Conservation (phyloP, 345 rosid genomes). For the Heritiera littoralis region DNA sequence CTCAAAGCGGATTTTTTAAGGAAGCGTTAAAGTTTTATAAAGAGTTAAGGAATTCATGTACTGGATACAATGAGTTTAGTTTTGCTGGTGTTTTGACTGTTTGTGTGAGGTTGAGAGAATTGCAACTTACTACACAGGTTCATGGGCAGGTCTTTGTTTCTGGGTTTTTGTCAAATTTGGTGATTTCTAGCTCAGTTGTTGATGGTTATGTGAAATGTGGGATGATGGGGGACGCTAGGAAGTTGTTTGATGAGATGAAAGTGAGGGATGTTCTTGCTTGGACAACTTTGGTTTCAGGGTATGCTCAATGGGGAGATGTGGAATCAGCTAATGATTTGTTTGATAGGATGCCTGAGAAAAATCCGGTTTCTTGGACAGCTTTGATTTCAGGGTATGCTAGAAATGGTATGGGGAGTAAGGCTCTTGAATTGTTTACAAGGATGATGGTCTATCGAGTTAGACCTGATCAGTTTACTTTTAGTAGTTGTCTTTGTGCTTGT, state of each 20-base stretch:
- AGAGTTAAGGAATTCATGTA: conserved; percentile 52
- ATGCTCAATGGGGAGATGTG: conserved; percentile 64
- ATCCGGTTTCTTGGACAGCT: conserved; percentile 72
- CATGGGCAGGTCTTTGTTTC: conserved; percentile 74
- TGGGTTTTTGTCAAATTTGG: conserved; percentile 59
- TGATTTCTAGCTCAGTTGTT: conserved; percentile 53
- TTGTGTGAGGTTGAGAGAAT: conserved; percentile 53
- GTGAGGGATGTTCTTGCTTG: conserved; percentile 62
- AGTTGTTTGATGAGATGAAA: conserved; percentile 64
- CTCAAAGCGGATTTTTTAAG: conserved; percentile 37
- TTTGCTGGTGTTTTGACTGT: conserved; percentile 64
- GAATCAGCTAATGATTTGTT: conserved; percentile 56
- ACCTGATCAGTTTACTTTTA: conserved; percentile 79
- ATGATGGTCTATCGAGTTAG: conserved; percentile 50
- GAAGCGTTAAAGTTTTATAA: conserved; percentile 54
- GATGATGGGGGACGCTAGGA: conserved; percentile 54
- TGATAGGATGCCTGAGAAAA: conserved; percentile 62
- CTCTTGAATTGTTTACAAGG: conserved; percentile 48
- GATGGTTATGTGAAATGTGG: conserved; percentile 73
- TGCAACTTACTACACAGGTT: conserved; percentile 55
- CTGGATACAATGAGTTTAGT: conserved; percentile 62
- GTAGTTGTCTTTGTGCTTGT: conserved; percentile 79
- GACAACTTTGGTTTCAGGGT: conserved; percentile 79
- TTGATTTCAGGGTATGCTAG: conserved; percentile 77
- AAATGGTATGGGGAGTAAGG: conserved; percentile 49